Evolutionary conservation across 805 yeast genomes (phyloP), one percentile per base, ranked within the genome.

Genomic region (Hanseniaspora hatyaiensis): DNA sequence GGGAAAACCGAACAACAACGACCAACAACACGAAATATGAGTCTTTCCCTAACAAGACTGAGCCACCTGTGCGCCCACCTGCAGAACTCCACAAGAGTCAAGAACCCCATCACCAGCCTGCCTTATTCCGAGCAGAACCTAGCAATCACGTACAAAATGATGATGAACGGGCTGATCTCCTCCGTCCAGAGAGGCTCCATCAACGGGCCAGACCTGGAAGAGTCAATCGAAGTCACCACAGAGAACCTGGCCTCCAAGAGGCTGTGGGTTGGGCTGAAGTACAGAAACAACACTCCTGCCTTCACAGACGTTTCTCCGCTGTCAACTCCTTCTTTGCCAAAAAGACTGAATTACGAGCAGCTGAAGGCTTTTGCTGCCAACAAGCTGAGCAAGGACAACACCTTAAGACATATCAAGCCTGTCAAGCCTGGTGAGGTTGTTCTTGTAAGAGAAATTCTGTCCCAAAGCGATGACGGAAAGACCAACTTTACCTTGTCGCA

Each of bases 221-320:
- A 67, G 1, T 81, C 88, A 0, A 77, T 77, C 3, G 87, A 81
- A 36, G 82, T 78, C 19, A 87, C 97, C 0, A 87, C 82, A 29
- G 95, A 84, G 60, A 88, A 89, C 59, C 76, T 92, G 26, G 65
- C 94, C 16, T 74, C 88, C 1, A 77, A 97, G 59, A 73, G 94
- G 55, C 71, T 92, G 43, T 92, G 98, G 98, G 63, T 92, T 18
- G 94, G 88, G 2, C 69, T 92, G 61, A 92, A 92, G 62, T 92
- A 92, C 63, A 76, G 89, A 59, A 76, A 85, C 53, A 77, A 80
- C 58, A 69, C 71, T 54, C 81, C 96, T 0, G 94, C 92, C 15
- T 69, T 92, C 53, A 72, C 77, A 54, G 73, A 76, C 48, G 75
- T 87, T 56, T 71, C 75, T 26, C 69, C 89, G 55, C 77, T 92